Percentiles rank a stretch among this genome's conserved stretches.
Conservation (phyloP, 1,139 yeast genomes). For the Saccharomycopsis hybrid region DNA sequence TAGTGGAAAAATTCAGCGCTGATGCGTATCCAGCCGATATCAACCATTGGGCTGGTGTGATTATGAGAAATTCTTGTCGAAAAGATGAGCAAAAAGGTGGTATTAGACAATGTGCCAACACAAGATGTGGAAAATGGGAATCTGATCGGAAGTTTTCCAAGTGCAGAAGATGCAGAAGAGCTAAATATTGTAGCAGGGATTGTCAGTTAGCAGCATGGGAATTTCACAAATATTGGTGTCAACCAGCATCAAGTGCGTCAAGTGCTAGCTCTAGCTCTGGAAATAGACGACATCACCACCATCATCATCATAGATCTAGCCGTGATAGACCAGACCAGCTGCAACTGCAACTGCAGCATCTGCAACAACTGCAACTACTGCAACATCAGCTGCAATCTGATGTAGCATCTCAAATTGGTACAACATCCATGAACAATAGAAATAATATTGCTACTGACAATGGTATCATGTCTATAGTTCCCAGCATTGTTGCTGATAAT, state of each 20-base stretch:
- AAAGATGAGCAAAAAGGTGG: constrained; percentile 85
- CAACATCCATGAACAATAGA: too few species aligned
- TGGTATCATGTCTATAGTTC: too few species aligned
- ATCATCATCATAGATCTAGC: constrained; percentile 6
- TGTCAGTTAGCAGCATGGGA: constrained; percentile 93
- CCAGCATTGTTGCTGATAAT: too few species aligned
- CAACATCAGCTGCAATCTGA: too few species aligned
- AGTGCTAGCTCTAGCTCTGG: background rate
- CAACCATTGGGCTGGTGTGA: constrained; percentile 95
- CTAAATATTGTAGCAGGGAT: constrained; percentile 88
- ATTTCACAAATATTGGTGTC: constrained; percentile 93
- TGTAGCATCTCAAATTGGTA: too few species aligned
- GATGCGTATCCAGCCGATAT: constrained; percentile 62
- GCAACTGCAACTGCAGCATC: too few species aligned
- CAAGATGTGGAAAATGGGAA: constrained; percentile 96
- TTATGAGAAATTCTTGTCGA: constrained; percentile 91
- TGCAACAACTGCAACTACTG: too few species aligned
- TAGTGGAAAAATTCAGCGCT: constrained; percentile 86
- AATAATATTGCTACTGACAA: too few species aligned
- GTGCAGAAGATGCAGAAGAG: constrained; percentile 88
- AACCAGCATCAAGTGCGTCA: constrained; percentile 10
- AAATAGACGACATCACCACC: constrained; percentile 7
- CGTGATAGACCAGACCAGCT: too few species aligned
- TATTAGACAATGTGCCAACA: constrained; percentile 89
- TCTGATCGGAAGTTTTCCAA: constrained; percentile 83